Base-by-base conservation (phyloP, 805 yeast genomes). In the Wickerhamomyces tratensis region DNA sequence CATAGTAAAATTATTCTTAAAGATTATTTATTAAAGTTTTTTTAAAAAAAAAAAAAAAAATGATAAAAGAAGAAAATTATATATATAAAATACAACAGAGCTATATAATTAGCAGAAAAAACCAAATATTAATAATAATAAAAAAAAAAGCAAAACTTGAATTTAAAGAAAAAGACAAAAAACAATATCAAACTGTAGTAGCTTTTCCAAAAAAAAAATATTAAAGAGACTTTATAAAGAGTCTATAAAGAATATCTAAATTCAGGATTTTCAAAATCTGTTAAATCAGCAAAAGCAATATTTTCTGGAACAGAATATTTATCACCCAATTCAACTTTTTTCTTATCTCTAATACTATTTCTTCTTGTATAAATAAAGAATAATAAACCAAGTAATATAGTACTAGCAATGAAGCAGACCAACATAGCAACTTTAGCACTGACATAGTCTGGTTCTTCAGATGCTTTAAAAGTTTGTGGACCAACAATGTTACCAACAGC, bases 401-500 rank as follows among this genome's bases (percentile, higher is more conserved):
- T 61, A 42, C 72, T 57, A 9, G 53, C 64, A 12, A 65, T 58
- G 49, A 74, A 72, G 39, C 77, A 65, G 10, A 65, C 71, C 43
- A 75, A 67, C 56, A 76, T 65, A 3, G 76, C 65, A 29, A 69
- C 64, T 48, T 76, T 76, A 4, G 81, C 84, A 31, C 75, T 72
- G 7, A 56, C 61, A 52, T 82, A 84, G 36, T 59, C 54, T 7
- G 88, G 88, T 14, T 76, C 79, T 45, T 81, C 75, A 6, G 59
- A 49, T 0, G 71, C 59, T 44, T 66, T 69, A 63, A 84, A 85
- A 20, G 83, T 69, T 59, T 81, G 87, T 6, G 93, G 88, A 3
- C 89, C 91, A 43, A 80, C 72, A 36, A 83, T 64, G 56, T 81
- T 78, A n/a, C 86, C 85, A 38, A 76, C 72, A 36, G 84, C 76